Percentiles rank a stretch among this genome's conserved stretches.
Conservation (phyloP, 805 yeast species). For the Maudiozyma turicensis region DNA sequence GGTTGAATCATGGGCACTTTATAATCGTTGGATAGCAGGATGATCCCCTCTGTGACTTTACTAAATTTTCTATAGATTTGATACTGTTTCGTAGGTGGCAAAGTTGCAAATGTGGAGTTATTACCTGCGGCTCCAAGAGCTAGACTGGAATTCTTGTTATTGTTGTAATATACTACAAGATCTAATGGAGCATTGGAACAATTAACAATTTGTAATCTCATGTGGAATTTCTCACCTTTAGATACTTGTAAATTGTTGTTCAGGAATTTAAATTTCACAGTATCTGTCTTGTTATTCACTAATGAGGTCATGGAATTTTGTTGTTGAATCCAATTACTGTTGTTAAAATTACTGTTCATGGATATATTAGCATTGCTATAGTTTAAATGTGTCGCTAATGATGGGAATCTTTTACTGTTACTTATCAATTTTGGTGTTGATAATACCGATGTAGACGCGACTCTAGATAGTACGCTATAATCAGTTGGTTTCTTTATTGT, state of each 20-base stretch:
- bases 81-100: slow-evolving; percentile 17
- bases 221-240: slow-evolving; percentile 19
- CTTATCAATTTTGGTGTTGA: slow-evolving; percentile 14
- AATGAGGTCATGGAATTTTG: slow-evolving; percentile 13
- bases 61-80: slow-evolving; percentile 17
- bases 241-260: slow-evolving; percentile 11
- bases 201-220: slow-evolving; percentile 23
- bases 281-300: slow-evolving; percentile 15
- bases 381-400: neutral
- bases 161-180: slow-evolving; percentile 24
- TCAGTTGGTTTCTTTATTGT: slow-evolving; percentile 16
- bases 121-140: neutral
- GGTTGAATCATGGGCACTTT: slow-evolving; percentile 24
- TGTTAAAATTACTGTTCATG: neutral
- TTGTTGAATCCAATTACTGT: neutral
- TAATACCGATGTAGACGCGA: slow-evolving; percentile 1
- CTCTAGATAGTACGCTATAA: neutral
- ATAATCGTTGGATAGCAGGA: slow-evolving; percentile 27
- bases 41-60: slow-evolving; percentile 22
- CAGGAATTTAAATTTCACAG: slow-evolving; percentile 22
- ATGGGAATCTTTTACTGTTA: slow-evolving; percentile 1
- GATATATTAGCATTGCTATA: neutral
- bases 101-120: neutral
- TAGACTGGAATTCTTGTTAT: slow-evolving; percentile 6
- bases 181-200: slow-evolving; percentile 18